Conservation (phyloP, 108 stramenopile genomes). For the Fistulifera pelliculosa region DNA sequence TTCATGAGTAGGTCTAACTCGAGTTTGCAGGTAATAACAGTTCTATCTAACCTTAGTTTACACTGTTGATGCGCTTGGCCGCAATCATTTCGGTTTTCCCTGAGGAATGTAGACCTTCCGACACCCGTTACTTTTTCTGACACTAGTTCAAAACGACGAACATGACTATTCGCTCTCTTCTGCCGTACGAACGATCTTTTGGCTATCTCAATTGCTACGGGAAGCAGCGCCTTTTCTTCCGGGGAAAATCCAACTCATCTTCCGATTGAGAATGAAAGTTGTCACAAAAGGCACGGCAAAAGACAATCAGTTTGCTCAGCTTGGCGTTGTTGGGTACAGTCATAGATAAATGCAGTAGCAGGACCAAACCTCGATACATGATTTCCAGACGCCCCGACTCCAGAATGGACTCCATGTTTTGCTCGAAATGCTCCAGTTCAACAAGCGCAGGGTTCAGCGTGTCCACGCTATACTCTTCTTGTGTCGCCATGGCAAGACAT, state of each 20-base stretch:
- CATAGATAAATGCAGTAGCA: conserved; percentile 45
- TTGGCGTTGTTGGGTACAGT: conserved; percentile 21
- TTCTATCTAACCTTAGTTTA: too few species aligned
- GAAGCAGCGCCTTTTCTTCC: conserved; percentile 37
- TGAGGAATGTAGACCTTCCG: too few species aligned
- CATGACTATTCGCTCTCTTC: neutral
- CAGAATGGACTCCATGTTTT: conserved; percentile 40
- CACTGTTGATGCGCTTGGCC: too few species aligned
- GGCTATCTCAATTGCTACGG: conserved; percentile 61
- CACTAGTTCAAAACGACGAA: too few species aligned
- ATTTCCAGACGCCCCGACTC: conserved; percentile 74
- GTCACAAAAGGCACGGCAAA: conserved; percentile 59
- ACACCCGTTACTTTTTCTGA: too few species aligned
- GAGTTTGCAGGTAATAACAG: too few species aligned
- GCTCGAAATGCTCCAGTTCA: conserved; percentile 34
- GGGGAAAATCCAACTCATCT: conserved; percentile 47
- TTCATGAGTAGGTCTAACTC: too few species aligned
- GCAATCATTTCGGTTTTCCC: too few species aligned
- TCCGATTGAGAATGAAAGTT: conserved; percentile 53
- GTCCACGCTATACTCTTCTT: conserved; percentile 20
- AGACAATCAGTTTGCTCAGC: conserved; percentile 48
- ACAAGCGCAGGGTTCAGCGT: conserved; percentile 9
- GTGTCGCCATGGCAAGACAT: conserved; percentile 76
- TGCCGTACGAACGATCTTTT: conserved; percentile 33
- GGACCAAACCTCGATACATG: conserved; percentile 70